Conservation (phyloP, 176 grass and related monocot genomes). For the Rhynchospora pubera region DNA sequence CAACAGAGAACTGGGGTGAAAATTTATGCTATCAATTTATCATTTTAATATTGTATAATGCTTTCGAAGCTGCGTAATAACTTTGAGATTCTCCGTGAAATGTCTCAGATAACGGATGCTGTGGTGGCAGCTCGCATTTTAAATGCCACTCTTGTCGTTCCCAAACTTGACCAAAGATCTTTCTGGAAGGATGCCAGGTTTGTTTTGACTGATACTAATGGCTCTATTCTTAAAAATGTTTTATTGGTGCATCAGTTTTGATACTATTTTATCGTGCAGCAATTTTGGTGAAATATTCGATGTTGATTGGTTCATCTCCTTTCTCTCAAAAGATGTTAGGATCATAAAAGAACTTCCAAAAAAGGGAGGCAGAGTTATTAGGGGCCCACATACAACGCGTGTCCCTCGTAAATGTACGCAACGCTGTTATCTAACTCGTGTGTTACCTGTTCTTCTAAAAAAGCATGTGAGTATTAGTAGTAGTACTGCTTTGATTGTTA, state of each 20-base stretch:
- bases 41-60: conserved; percentile 4
- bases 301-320: conserved; percentile 66
- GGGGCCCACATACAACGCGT: conserved; percentile 70
- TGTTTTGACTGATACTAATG: not conserved
- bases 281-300: conserved; percentile 85
- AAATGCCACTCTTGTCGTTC: conserved; percentile 85
- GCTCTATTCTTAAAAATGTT: conserved; percentile 8
- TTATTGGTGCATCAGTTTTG: conserved; percentile 25
- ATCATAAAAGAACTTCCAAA: conserved; percentile 76
- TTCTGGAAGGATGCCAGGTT: conserved; percentile 99
- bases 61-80: not conserved
- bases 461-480: conserved; percentile 65
- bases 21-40: conserved; percentile 1
- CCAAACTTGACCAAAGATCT: conserved; percentile 80
- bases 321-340: conserved; percentile 73
- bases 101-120: conserved; percentile 96
- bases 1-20: conserved; percentile 98
- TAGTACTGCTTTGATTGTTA: conserved; percentile 22
- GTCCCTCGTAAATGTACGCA: conserved; percentile 85
- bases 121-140: conserved; percentile 82
- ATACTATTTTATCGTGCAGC: conserved; percentile 48
- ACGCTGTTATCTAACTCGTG: conserved; percentile 80
- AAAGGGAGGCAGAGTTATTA: conserved; percentile 43
- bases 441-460: conserved; percentile 84
- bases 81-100: not conserved